These are phyloP conservation scores for Houttuynia cordata DNA, from an alignment of 164 flowering plant genomes.

Conservation along the genomic window DNA sequence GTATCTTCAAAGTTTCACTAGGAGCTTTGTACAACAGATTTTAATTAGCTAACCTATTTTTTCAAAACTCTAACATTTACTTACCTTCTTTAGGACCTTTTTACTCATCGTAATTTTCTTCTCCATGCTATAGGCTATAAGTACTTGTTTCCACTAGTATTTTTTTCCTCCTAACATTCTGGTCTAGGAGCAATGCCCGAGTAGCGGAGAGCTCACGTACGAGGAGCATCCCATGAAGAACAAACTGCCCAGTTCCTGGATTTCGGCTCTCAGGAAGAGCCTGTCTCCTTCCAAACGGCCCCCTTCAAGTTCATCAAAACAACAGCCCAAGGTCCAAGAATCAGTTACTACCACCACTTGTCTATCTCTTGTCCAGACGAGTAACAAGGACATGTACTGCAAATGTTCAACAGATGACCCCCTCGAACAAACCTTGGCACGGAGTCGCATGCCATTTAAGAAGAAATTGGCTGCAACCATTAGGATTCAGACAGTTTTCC, in stretches of 20 bases:
- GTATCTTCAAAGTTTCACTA: no score
- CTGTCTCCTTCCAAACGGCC: not conserved
- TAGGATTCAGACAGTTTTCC: constrained; percentile 3
- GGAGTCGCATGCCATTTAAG: not conserved
- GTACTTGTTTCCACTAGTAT: no score
- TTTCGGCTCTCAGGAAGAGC: constrained; percentile 7
- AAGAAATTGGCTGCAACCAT: not conserved
- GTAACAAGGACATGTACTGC: not conserved
- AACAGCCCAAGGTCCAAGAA: not conserved
- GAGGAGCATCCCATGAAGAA: not conserved
- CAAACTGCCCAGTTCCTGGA: not conserved
- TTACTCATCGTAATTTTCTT: no score
- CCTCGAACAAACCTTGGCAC: not conserved
- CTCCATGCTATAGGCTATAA: no score
- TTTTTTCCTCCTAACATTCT: no score
- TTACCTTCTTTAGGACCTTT: no score
- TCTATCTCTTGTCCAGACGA: not conserved
- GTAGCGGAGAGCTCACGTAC: no score
- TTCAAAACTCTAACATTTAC: no score
- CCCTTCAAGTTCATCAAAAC: not conserved
- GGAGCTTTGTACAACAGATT: no score
- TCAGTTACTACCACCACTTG: not conserved
- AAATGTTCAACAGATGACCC: not conserved
- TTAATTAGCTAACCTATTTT: no score
- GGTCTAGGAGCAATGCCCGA: no score